Evolutionary conservation across 2,329 filamentous ascomycete genomes (phyloP), one percentile per base, ranked within the genome.

Genomic region (Rhynchosporium graminicola): DNA sequence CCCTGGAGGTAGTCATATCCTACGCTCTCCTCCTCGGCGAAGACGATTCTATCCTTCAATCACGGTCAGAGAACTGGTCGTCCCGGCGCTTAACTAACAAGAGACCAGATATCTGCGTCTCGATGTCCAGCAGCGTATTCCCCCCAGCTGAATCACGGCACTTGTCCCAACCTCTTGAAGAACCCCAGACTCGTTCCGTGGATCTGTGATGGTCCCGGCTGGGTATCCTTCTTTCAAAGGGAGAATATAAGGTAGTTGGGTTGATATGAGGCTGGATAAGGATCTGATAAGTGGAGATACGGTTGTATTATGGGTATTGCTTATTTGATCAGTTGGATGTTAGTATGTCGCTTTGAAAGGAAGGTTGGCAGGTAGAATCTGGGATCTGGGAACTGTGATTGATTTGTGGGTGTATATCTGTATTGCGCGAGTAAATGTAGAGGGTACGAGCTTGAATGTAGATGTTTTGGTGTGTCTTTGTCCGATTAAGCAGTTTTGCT

Each of bases 401-500:
- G 43, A 46, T 28, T 46, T 26, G 1, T n/a, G 3, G 10, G 8
- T 26, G 3, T 15, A 10, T 20, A 13, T 13, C 3, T 33, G 47
- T 42, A 59, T 52, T 33, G 57, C 57, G 28, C 40, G 47, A 5
- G 57, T 36, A 2, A 52, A 59, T 36, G 20, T 51, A 13, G 26
- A 45, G 8, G 47, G 46, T 29, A 31, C 50, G 8, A 43, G 15
- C 0, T 38, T 52, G 10, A 46, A 59, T 43, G 52, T 59, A 38
- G 20, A 45, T 15, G 57, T 46, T 2, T n/a, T 52, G 7, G 40
- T 9, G 15, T 33, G 42, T 51, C 33, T 59, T 15, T 51, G 47
- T 51, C 50, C 47, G 8, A 43, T 59, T 9, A 51, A 43, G 33
- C 57, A 52, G 10, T 59, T 52, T 51, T 52, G 47, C 28, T 59